These are phyloP conservation scores for Saturnispora halmiae DNA, from an alignment of 805 yeast species.

Conservation along the genomic window DNA sequence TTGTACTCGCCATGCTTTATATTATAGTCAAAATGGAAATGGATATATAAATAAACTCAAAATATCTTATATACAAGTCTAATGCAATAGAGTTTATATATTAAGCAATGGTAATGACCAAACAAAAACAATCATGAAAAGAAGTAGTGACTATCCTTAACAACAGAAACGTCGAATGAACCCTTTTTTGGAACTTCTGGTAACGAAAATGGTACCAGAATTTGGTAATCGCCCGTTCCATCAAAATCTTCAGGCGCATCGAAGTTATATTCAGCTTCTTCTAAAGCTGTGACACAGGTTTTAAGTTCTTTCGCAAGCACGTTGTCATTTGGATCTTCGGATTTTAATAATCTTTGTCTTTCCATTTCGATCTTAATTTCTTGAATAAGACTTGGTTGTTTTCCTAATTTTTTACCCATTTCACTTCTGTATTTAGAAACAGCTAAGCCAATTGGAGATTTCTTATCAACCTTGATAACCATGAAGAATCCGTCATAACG, in stretches of 20 bases:
- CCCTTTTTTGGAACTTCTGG: slow-evolving; percentile 77
- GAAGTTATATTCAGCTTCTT: slow-evolving; percentile 20
- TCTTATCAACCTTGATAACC: slow-evolving; percentile 44
- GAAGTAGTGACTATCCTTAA: slow-evolving; percentile 71
- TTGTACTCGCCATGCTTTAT: too few relatives aligned
- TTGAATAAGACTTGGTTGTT: slow-evolving; percentile 55
- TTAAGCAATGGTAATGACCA: slow-evolving; percentile 1
- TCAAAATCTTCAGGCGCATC: slow-evolving; percentile 12
- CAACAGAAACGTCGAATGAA: slow-evolving; percentile 66
- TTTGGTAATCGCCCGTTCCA: slow-evolving; percentile 26
- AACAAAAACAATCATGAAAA: slow-evolving; percentile 32
- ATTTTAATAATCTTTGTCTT: slow-evolving; percentile 46
- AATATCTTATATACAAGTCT: slow-evolving; percentile 1
- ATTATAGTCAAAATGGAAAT: not conserved
- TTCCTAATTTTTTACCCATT: slow-evolving; percentile 40
- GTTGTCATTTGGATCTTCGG: slow-evolving; percentile 42
- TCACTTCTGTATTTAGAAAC: slow-evolving; percentile 42
- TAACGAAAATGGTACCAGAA: slow-evolving; percentile 58
- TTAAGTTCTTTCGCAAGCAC: slow-evolving; percentile 44
- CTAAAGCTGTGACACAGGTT: slow-evolving; percentile 60
- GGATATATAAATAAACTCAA: not conserved
- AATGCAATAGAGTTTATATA: slow-evolving; percentile 1
- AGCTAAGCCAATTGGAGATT: slow-evolving; percentile 41
- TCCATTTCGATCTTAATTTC: slow-evolving; percentile 64
- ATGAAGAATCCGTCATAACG: slow-evolving; percentile 69